These are phyloP conservation scores for Meripilus lineatus DNA, from an alignment of 1,284 basidiomycete species.

Conservation along the genomic window DNA sequence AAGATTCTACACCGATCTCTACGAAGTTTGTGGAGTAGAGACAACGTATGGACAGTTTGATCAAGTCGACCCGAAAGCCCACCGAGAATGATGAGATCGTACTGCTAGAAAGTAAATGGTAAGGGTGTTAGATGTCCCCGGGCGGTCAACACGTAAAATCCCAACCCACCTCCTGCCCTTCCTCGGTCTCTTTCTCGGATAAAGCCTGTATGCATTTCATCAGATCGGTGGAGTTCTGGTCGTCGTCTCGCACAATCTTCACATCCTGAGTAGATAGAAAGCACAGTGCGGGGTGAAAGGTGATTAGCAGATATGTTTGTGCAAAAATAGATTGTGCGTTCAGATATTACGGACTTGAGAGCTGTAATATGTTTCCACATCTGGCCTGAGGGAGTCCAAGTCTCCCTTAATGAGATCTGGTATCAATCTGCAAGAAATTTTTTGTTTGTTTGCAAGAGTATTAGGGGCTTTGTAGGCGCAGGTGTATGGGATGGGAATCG, in stretches of 20 bases:
- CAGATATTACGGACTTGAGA: constrained; percentile 37
- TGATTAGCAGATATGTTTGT: constrained; percentile 3
- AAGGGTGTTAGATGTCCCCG: not conserved
- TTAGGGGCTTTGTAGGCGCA: constrained; percentile 1
- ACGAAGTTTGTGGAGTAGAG: constrained; percentile 80
- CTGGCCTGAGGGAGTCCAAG: constrained; percentile 79
- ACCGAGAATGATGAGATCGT: constrained; percentile 78
- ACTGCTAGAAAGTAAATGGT: constrained; percentile 39
- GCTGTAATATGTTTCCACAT: constrained; percentile 71
- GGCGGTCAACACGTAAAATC: not conserved
- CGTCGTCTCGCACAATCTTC: constrained; percentile 56
- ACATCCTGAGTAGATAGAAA: constrained; percentile 52
- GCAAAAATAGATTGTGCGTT: not conserved
- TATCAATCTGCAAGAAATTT: constrained; percentile 44
- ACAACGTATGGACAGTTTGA: constrained; percentile 90
- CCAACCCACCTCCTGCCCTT: constrained; percentile 33
- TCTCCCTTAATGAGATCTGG: constrained; percentile 94
- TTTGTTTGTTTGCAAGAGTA: not conserved
- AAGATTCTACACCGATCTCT: constrained; percentile 58
- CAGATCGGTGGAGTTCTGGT: constrained; percentile 88
- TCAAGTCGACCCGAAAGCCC: constrained; percentile 90
- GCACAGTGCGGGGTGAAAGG: no score
- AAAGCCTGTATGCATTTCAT: constrained; percentile 85
- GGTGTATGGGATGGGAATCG: constrained; percentile 3
- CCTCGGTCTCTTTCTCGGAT: constrained; percentile 43